phyloP scores from a whole-genome alignment of 768 basidiomycete species.

The Kwoniella newhampshirensis region DNA sequence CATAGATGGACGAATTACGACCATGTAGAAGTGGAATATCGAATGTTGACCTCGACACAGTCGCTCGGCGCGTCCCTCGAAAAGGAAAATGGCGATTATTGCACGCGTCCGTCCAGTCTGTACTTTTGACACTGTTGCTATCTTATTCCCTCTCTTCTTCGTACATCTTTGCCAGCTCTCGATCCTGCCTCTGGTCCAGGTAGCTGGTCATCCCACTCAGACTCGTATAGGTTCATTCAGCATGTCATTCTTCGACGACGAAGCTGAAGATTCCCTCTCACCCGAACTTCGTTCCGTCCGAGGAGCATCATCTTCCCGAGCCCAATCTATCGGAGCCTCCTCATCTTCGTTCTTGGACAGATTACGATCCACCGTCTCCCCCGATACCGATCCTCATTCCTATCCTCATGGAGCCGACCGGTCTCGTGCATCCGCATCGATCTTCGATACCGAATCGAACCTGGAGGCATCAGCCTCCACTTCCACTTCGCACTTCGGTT shows the following conservation, averaged over 20 bases:
- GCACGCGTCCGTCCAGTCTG: too few species aligned
- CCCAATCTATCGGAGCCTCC: slow-evolving; percentile 2
- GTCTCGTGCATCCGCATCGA: slow-evolving; percentile 12
- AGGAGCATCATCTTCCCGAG: slow-evolving; percentile 5
- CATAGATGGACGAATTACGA: too few species aligned
- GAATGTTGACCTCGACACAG: too few species aligned
- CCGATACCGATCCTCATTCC: background rate
- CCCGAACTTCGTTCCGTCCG: background rate
- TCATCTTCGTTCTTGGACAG: slow-evolving; percentile 18
- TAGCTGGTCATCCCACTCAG: too few species aligned
- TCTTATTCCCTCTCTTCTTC: too few species aligned
- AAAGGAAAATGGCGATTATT: too few species aligned
- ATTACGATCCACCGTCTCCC: slow-evolving; percentile 16
- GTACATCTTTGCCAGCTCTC: too few species aligned
- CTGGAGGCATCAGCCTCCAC: background rate
- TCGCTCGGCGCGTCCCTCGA: too few species aligned
- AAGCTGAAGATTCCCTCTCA: slow-evolving; percentile 6
- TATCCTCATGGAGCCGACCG: background rate
- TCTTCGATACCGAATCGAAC: slow-evolving; percentile 10
- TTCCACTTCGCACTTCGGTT: too few species aligned
- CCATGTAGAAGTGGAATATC: too few species aligned
- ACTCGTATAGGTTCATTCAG: background rate
- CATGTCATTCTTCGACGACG: slow-evolving; percentile 15
- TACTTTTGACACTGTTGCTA: too few species aligned
- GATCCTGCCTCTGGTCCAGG: too few species aligned